Percentiles rank a stretch among this genome's conserved stretches.
These are phyloP conservation scores for Rhizopus microsporus DNA, from an alignment of 371 early-diverging fungal species.

Conservation along the genomic window DNA sequence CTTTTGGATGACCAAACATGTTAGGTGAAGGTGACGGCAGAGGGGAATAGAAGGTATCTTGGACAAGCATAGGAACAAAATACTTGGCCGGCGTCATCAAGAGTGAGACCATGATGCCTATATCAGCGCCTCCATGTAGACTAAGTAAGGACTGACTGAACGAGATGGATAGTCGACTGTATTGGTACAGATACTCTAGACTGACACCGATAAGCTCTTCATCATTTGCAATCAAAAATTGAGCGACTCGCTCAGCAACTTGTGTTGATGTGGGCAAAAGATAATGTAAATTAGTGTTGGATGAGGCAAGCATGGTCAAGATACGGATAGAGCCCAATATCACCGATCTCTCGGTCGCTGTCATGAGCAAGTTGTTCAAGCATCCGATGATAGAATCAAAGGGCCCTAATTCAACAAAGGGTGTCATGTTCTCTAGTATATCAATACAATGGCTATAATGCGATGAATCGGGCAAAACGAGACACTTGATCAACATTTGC, in stretches of 20 bases:
- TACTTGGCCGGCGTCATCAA: slow-evolving; percentile 42
- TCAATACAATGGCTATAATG: slow-evolving; percentile 65
- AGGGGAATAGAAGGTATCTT: background rate
- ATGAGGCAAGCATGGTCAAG: slow-evolving; percentile 53
- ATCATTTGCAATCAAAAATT: slow-evolving; percentile 65
- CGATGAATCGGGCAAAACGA: slow-evolving; percentile 55
- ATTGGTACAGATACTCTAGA: slow-evolving; percentile 76
- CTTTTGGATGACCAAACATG: slow-evolving; percentile 1
- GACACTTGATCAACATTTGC: slow-evolving; percentile 53
- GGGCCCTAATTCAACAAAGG: slow-evolving; percentile 50
- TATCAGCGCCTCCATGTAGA: slow-evolving; percentile 51
- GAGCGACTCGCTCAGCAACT: slow-evolving; percentile 51
- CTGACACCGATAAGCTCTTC: slow-evolving; percentile 70
- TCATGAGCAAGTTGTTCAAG: slow-evolving; percentile 46
- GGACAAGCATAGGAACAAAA: slow-evolving; percentile 21
- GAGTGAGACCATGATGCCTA: slow-evolving; percentile 53
- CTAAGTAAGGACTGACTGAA: slow-evolving; percentile 51
- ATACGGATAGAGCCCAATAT: slow-evolving; percentile 66
- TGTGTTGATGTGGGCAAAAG: slow-evolving; percentile 27
- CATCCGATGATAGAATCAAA: slow-evolving; percentile 43
- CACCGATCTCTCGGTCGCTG: slow-evolving; percentile 58
- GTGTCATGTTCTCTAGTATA: slow-evolving; percentile 68
- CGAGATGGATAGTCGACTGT: slow-evolving; percentile 54
- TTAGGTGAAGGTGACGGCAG: slow-evolving; percentile 10
- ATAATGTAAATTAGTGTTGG: slow-evolving; percentile 55